These are phyloP conservation scores for Heliosperma pusillum DNA, from an alignment of 148 eudicot species.

Conservation along the genomic window DNA sequence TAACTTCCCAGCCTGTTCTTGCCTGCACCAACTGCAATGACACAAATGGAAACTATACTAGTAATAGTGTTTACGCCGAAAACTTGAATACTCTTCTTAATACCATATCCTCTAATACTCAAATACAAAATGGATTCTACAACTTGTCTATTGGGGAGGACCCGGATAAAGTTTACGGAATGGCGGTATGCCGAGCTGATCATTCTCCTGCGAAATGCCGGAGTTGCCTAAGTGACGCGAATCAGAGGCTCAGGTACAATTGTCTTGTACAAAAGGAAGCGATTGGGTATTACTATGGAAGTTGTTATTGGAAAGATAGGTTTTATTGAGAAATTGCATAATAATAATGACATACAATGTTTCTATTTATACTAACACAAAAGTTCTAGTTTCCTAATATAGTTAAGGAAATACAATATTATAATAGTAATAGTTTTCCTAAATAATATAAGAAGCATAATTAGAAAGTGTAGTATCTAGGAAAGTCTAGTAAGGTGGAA, in stretches of 20 bases:
- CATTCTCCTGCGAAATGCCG: neutral
- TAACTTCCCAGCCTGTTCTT: neutral
- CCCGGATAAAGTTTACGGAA: slow-evolving; percentile 21
- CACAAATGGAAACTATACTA: neutral
- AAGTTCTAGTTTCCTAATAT: too few species aligned
- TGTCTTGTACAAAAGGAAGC: slow-evolving; percentile 17
- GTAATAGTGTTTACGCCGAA: slow-evolving; percentile 2
- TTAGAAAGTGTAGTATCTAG: too few species aligned
- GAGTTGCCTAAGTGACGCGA: neutral
- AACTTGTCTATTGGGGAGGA: slow-evolving; percentile 30
- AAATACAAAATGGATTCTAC: slow-evolving; percentile 36
- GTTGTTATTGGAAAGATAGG: too few species aligned
- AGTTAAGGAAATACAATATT: too few species aligned
- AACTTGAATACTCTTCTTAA: slow-evolving; percentile 12
- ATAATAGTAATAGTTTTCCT: too few species aligned
- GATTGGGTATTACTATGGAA: neutral
- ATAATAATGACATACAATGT: too few species aligned
- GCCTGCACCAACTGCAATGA: neutral
- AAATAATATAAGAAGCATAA: too few species aligned
- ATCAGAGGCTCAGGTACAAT: neutral
- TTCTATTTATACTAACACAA: too few species aligned
- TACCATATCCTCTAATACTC: slow-evolving; percentile 12
- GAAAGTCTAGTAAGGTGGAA: too few species aligned
- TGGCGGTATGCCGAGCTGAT: slow-evolving; percentile 14
- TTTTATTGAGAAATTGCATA: too few species aligned